Evolutionary conservation across 176 grass and related monocot species (phyloP).

Genomic region (Triticum monococcum): DNA sequence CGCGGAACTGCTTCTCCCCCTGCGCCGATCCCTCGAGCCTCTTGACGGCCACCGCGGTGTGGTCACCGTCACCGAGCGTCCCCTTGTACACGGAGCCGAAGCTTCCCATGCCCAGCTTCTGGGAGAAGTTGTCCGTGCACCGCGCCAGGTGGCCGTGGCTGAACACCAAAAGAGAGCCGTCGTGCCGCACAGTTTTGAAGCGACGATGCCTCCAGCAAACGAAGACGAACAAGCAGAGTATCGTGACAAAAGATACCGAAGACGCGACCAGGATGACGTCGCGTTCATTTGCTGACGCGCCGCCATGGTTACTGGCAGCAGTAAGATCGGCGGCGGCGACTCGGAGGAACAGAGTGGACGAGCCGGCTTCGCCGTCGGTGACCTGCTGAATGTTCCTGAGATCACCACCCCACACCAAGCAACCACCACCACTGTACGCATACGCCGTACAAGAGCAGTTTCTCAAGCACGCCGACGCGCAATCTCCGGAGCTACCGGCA

Average conservation of each 20-base stretch:
- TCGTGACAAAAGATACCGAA: not conserved
- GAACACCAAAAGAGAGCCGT: slow-evolving; percentile 32
- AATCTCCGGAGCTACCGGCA: slow-evolving; percentile 8
- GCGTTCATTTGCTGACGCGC: not conserved
- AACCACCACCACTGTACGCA: not conserved
- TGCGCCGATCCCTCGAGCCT: slow-evolving; percentile 44
- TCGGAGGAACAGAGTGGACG: slow-evolving; percentile 25
- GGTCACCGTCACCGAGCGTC: slow-evolving; percentile 25
- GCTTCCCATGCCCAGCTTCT: slow-evolving; percentile 43
- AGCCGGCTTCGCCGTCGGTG: not conserved
- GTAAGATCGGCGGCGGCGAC: slow-evolving; percentile 32
- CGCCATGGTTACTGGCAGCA: not conserved
- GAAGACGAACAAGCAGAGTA: slow-evolving; percentile 21
- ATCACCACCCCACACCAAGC: slow-evolving; percentile 26
- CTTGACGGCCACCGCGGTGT: slow-evolving; percentile 35
- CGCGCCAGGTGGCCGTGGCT: slow-evolving; percentile 8
- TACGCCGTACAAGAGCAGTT: slow-evolving; percentile 52
- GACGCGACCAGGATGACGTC: not conserved
- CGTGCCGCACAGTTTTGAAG: not conserved
- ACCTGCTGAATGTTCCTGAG: slow-evolving; percentile 31
- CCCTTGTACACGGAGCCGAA: slow-evolving; percentile 50
- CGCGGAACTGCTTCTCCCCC: slow-evolving; percentile 56
- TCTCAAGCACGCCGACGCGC: slow-evolving; percentile 44
- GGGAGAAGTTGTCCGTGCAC: slow-evolving; percentile 38
- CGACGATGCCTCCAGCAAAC: not conserved